Evolutionary conservation across 2,329 filamentous ascomycete genomes (phyloP).

Genomic region (Monosporascus sp.): DNA sequence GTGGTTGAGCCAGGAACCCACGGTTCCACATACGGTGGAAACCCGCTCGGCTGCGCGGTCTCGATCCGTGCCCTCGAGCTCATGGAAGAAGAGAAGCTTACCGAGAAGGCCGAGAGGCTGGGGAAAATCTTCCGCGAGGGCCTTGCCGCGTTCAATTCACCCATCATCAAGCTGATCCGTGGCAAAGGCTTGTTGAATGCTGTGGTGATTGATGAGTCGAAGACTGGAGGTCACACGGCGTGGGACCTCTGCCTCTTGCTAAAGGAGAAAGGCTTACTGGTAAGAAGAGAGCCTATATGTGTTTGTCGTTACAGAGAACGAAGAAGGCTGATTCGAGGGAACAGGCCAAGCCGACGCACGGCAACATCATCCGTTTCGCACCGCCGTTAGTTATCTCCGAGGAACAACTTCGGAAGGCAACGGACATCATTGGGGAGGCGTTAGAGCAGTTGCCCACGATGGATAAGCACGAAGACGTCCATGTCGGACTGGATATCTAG

Average conservation of each 20-base stretch:
- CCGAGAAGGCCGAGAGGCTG: slow-evolving; percentile 73
- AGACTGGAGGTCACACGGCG: slow-evolving; percentile 78
- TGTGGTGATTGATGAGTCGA: slow-evolving; percentile 87
- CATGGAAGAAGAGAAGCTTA: slow-evolving; percentile 85
- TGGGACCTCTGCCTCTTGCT: slow-evolving; percentile 96
- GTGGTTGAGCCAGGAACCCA: slow-evolving; percentile 95
- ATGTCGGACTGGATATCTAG: slow-evolving; percentile 20
- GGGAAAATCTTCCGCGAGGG: slow-evolving; percentile 81
- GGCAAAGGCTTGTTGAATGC: slow-evolving; percentile 95
- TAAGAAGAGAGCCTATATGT: slow-evolving; percentile 40
- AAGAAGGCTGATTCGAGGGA: slow-evolving; percentile 20
- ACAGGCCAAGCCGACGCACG: slow-evolving; percentile 95
- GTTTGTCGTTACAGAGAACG: slow-evolving; percentile 5
- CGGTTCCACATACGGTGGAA: slow-evolving; percentile 96
- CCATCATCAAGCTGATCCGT: slow-evolving; percentile 75
- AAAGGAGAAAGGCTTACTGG: slow-evolving; percentile 91
- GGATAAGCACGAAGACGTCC: slow-evolving; percentile 36
- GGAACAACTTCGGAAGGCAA: slow-evolving; percentile 70
- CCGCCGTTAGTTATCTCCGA: slow-evolving; percentile 93
- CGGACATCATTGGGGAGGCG: slow-evolving; percentile 76
- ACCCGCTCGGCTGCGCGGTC: slow-evolving; percentile 90
- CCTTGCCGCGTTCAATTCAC: slow-evolving; percentile 67
- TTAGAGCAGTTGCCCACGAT: slow-evolving; percentile 72
- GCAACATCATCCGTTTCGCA: slow-evolving; percentile 98
- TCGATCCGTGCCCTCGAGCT: slow-evolving; percentile 93